Percentiles rank a stretch among this genome's conserved stretches.
These are phyloP conservation scores for Vigna angularis DNA, from an alignment of 306 rosid genomes.

Conservation along the genomic window DNA sequence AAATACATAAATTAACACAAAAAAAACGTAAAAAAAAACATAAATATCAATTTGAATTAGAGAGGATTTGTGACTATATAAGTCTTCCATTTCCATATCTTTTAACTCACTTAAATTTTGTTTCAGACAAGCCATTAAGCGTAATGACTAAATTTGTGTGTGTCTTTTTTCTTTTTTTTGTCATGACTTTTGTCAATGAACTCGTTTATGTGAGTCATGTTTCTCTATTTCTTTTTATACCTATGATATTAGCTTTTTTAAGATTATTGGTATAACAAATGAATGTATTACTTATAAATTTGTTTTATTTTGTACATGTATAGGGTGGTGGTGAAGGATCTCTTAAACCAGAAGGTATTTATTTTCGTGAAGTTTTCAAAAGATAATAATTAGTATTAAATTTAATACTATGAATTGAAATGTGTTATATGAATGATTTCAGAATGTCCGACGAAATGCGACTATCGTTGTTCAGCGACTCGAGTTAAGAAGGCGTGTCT, in stretches of 20 bases:
- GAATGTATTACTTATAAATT: no score
- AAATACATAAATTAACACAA: no score
- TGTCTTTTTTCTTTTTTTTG: constrained; percentile 28
- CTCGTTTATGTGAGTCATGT: constrained; percentile 27
- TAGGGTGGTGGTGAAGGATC: constrained; percentile 42
- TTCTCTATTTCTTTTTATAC: not conserved
- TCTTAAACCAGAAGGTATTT: not conserved
- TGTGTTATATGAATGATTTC: not conserved
- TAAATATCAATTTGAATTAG: no score
- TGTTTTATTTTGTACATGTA: no score
- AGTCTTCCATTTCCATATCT: no score
- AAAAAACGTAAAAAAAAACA: no score
- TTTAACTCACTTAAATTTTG: not conserved
- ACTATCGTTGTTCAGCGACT: constrained; percentile 18
- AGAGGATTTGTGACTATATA: no score
- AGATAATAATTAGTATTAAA: not conserved
- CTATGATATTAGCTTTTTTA: no score
- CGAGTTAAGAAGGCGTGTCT: not conserved
- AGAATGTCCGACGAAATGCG: constrained; percentile 6
- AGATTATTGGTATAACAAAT: no score
- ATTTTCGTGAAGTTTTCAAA: not conserved
- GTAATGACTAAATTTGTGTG: constrained; percentile 19
- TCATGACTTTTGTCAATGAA: constrained; percentile 15
- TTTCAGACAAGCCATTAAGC: not conserved
- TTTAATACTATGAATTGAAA: no score